A percentile compares a stretch with the other conserved stretches of the same genome.
These are phyloP conservation scores for Chrysophaeum taylorii DNA, from an alignment of 352 stramenopile genomes.

Conservation along the genomic window DNA sequence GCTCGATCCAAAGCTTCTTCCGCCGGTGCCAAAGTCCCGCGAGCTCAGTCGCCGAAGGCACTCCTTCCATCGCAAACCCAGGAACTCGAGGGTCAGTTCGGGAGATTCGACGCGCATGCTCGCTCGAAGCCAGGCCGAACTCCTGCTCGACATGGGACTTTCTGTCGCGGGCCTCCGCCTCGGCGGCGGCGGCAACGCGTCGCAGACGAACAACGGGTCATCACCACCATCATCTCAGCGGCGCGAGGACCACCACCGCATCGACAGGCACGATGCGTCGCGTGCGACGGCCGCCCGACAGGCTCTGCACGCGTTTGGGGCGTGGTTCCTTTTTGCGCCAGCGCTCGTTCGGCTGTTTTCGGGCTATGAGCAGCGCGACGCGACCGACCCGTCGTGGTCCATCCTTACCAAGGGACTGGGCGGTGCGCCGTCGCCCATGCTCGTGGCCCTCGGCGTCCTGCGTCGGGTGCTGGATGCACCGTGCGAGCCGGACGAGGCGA, in stretches of 20 bases:
- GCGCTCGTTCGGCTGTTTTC: not conserved
- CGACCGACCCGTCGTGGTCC: not conserved
- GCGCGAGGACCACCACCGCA: not conserved
- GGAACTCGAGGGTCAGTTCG: too few species aligned
- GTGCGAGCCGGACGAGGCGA: conserved; percentile 1
- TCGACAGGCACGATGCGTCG: not conserved
- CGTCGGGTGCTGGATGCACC: not conserved
- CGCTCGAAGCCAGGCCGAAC: not conserved
- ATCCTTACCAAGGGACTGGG: too few species aligned
- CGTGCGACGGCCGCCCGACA: not conserved
- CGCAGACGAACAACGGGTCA: too few species aligned
- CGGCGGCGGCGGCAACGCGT: not conserved
- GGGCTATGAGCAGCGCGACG: too few species aligned
- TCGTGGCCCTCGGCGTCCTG: not conserved
- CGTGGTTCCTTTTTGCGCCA: not conserved
- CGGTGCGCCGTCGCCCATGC: too few species aligned
- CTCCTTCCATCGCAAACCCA: too few species aligned
- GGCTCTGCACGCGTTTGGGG: not conserved
- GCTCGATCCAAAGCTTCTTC: too few species aligned
- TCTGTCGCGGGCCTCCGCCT: not conserved
- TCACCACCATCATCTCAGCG: too few species aligned
- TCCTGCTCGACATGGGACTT: not conserved
- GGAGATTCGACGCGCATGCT: not conserved
- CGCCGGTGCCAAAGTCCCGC: too few species aligned
- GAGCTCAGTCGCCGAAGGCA: too few species aligned